A percentile compares a stretch with the other conserved stretches of the same genome.
Evolutionary conservation across 106 monocot species (phyloP).

Genomic region (Allium sativum): DNA sequence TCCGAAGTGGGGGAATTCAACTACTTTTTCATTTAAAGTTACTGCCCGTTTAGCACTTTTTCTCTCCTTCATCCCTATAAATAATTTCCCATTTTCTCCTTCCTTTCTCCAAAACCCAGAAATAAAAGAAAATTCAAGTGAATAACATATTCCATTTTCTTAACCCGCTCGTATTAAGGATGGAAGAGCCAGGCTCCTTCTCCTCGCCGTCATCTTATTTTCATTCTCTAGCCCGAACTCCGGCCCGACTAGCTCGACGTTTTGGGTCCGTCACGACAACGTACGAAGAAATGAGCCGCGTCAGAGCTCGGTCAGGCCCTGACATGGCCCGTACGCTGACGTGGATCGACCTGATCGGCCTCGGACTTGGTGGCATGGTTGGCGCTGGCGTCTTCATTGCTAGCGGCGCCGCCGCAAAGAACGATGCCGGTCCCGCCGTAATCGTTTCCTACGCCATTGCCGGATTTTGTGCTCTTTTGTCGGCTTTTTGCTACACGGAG

Average conservation of each 20-base stretch:
- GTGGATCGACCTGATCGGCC: constrained; percentile 73
- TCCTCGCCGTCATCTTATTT: constrained; percentile 39
- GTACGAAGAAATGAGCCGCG: constrained; percentile 74
- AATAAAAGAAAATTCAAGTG: neutral
- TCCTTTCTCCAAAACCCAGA: no score
- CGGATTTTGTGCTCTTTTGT: constrained; percentile 82
- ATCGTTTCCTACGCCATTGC: constrained; percentile 93
- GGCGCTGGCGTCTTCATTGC: constrained; percentile 90
- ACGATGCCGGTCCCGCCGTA: constrained; percentile 65
- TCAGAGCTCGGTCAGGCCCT: constrained; percentile 66
- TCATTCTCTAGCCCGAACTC: constrained; percentile 53
- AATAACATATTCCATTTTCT: no score
- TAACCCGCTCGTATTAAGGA: no score
- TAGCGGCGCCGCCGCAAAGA: constrained; percentile 56
- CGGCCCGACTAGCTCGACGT: constrained; percentile 29
- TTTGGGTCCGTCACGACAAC: constrained; percentile 52
- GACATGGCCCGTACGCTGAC: constrained; percentile 57
- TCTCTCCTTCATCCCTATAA: neutral
- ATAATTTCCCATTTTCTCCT: no score
- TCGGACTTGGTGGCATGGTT: constrained; percentile 91
- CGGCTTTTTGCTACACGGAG: constrained; percentile 97
- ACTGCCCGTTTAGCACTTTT: neutral
- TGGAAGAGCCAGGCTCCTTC: constrained; percentile 17
- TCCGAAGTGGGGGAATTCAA: no score
- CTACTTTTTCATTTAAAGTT: neutral